Conservation (phyloP, 2,329 filamentous ascomycete genomes). For the Knufia petricola region DNA sequence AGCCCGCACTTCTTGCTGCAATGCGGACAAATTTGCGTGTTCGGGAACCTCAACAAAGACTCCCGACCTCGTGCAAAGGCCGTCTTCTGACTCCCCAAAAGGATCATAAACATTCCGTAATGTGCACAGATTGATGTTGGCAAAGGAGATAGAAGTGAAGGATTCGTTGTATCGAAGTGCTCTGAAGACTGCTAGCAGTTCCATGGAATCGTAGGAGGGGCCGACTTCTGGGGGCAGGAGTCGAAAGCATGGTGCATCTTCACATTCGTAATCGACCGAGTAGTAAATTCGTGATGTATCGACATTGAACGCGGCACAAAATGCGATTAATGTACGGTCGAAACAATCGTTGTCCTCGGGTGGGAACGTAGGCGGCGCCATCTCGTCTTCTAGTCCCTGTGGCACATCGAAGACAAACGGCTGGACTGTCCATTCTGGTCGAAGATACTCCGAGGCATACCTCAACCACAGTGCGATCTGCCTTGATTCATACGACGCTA, state of each 20-base stretch:
- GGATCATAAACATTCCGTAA: conserved; percentile 53
- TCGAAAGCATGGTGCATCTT: conserved; percentile 59
- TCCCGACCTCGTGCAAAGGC: conserved; percentile 51
- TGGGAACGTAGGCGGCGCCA: conserved; percentile 38
- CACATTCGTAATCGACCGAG: conserved; percentile 49
- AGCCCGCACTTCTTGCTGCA: conserved; percentile 60
- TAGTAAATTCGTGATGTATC: conserved; percentile 60
- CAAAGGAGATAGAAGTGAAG: conserved; percentile 59
- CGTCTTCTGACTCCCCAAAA: conserved; percentile 54
- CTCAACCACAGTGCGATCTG: conserved; percentile 56
- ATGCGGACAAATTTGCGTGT: conserved; percentile 46
- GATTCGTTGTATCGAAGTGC: conserved; percentile 61
- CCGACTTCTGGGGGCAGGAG: conserved; percentile 48
- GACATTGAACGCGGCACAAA: conserved; percentile 59
- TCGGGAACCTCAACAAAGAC: conserved; percentile 45
- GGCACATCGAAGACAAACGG: conserved; percentile 56
- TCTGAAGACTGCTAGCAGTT: conserved; percentile 61
- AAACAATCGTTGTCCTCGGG: conserved; percentile 52
- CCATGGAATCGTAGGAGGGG: conserved; percentile 47
- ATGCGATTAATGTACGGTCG: conserved; percentile 58
- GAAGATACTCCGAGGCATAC: conserved; percentile 52
- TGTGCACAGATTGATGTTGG: conserved; percentile 52
- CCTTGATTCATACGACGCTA: conserved; percentile 54
- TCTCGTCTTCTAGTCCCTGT: conserved; percentile 42
- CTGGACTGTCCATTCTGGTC: conserved; percentile 56